A percentile compares a stretch with the other conserved stretches of the same genome.
phyloP scores from a whole-genome alignment of 2,329 filamentous ascomycete species.

The Bimuria novae-zelandiae region DNA sequence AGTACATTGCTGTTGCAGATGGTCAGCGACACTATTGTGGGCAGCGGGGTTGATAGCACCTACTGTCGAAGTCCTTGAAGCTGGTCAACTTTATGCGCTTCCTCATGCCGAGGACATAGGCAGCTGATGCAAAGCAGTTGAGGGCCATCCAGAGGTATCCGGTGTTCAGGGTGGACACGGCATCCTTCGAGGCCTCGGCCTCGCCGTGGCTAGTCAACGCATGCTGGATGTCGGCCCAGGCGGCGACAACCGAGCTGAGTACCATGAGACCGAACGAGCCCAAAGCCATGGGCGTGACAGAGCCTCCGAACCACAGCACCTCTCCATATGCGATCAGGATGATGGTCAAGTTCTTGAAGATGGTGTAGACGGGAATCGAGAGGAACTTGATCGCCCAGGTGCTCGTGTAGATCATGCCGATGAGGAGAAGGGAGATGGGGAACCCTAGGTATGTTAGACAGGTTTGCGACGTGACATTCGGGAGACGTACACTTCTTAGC shows the following conservation, averaged over 20 bases:
- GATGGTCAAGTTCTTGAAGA: constrained; percentile 99
- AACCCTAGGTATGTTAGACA: constrained; percentile 68
- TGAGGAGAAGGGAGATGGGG: constrained; percentile 90
- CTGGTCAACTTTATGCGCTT: constrained; percentile 99
- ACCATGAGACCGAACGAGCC: constrained; percentile 98
- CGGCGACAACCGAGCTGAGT: constrained; percentile 88
- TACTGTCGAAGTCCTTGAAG: constrained; percentile 99
- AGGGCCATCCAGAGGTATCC: constrained; percentile 98
- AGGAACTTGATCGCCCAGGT: constrained; percentile 96
- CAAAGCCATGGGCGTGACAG: constrained; percentile 82
- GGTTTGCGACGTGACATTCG: background rate
- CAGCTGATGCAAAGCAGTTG: constrained; percentile 93
- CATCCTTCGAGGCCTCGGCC: constrained; percentile 65
- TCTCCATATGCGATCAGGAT: constrained; percentile 98
- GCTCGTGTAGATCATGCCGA: constrained; percentile 98
- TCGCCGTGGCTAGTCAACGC: constrained; percentile 66
- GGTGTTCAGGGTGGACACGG: constrained; percentile 87
- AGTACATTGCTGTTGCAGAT: constrained; percentile 86
- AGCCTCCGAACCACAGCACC: constrained; percentile 96
- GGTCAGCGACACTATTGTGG: constrained; percentile 10
- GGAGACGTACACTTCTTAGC: constrained; percentile 80
- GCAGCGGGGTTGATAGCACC: constrained; percentile 47
- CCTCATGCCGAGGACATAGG: constrained; percentile 90
- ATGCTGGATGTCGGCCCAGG: constrained; percentile 95
- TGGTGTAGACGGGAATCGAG: constrained; percentile 97